Evolutionary conservation across 257 asterid species (phyloP).

Genomic region (Striga asiatica): DNA sequence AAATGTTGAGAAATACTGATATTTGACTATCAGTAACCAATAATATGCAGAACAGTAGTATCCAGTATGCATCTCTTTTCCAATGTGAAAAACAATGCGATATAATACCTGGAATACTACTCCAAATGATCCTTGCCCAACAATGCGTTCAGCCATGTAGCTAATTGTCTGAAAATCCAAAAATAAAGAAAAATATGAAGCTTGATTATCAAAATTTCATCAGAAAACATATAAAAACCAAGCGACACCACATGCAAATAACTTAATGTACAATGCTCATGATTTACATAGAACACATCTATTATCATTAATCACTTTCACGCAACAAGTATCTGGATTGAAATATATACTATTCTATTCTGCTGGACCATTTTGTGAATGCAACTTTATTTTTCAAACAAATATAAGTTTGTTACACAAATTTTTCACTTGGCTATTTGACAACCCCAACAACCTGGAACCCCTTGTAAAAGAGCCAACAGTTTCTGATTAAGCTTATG

Average conservation of each 20-base stretch:
- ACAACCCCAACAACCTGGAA: background rate
- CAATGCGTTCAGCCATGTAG: slow-evolving; percentile 79
- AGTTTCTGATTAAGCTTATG: background rate
- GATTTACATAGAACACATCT: background rate
- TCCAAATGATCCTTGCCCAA: slow-evolving; percentile 81
- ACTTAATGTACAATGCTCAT: background rate
- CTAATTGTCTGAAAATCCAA: slow-evolving; percentile 47
- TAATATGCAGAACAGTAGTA: slow-evolving; percentile 12
- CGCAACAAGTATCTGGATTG: background rate
- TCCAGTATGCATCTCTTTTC: slow-evolving; percentile 9
- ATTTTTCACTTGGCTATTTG: background rate
- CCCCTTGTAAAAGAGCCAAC: background rate
- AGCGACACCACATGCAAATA: slow-evolving; percentile 6
- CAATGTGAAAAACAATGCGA: slow-evolving; percentile 12
- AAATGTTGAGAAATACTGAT: slow-evolving; percentile 16
- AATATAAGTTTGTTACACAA: background rate
- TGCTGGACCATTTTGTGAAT: slow-evolving; percentile 1
- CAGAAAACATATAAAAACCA: background rate
- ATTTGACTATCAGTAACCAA: slow-evolving; percentile 3
- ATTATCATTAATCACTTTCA: slow-evolving; percentile 4
- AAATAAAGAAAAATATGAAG: background rate
- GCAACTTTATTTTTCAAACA: background rate
- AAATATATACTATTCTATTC: background rate
- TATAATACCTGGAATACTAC: slow-evolving; percentile 49
- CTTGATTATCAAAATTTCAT: background rate